Base-by-base conservation (phyloP, 371 early-diverging fungal species). In the Apophysomyces trapeziformis region DNA sequence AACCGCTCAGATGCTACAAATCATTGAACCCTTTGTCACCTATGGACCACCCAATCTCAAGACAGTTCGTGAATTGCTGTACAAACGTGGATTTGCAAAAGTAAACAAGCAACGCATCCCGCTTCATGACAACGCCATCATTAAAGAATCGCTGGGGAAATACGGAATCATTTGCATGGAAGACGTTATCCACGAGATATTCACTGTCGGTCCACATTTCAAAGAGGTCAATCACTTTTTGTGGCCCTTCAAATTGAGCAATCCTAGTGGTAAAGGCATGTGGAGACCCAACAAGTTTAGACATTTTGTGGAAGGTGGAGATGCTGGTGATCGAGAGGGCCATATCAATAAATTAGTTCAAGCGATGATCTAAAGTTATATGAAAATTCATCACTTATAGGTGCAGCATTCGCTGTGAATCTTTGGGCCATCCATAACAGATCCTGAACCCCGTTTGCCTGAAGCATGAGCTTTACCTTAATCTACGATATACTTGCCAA, bases 71-170 rank as follows among this genome's bases (percentile, higher is more conserved):
- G 98, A 98, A 88, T 85, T 99, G 46, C 84, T 99, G 77, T 99
- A 99, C 92, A 99, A 98, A 88, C 94, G 99, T 71, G 99, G 98
- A 47, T 93, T 92, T 79, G 98, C 92, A 70, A 98, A 97, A 90
- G 88, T 96, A 80, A 87, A 94, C 85, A 90, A 90, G 73, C 95
- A 95, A 85, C 92, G 97, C 67, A 87, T 97, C 68, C 95, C 98
- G 65, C 91, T 99, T 77, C 85, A 91, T 60, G 96, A 97, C 85
- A 99, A 98, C 87, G 84, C 92, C 63, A 82, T 96, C 73, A 93
- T 99, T 69, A 96, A 96, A 83, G 83, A 91, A 67, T 68, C 78
- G 64, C 91, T 99, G 58, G 99, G 99, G 71, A 89, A 94, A 77
- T 91, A 78, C 79, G 97, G 95, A 71, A 92, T 99, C 12, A 92